Evolutionary conservation across 768 basidiomycete genomes (phyloP), one percentile per base, ranked within the genome.

Genomic region (Neoboletus magnificus): DNA sequence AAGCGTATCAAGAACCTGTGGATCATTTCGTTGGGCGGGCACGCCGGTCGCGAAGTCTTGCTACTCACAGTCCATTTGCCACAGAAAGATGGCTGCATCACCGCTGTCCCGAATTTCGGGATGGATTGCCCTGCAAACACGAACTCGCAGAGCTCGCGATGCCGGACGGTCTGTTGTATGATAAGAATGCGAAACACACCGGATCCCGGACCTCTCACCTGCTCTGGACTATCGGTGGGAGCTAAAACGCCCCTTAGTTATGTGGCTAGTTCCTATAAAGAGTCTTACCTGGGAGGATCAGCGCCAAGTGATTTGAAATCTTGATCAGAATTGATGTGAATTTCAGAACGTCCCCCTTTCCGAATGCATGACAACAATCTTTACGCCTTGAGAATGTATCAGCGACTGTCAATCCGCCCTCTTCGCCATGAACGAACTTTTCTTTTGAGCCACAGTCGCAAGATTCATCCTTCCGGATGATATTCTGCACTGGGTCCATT

Each of bases 1-100:
- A 3, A 89, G 73, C 8, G 76, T 74, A 55, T 85, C 78, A 9
- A 94, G 74, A 0, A 91, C 82, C 89, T 93, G 59, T 1, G 6
- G n/a, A n/a, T 4, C 27, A 46, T 18, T 22, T 15, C 13, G 36
- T 49, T 41, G n/a, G 16, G 15, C n/a, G 23, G 12, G 5, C 23
- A 47, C 6, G 11, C 7, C 20, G 22, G 48, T 41, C 29, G 11
- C 30, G 18, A 27, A 35, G 22, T 3, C 18, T 37, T 13, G n/a
- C n/a, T n/a, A 74, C 84, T 54, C 58, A 89, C 91, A 58, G 73
- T 73, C 92, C 90, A 94, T 71, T 95, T 94, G 1, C 93, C 93
- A 59, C 93, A 95, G 50, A 82, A 85, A 35, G 81, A 72, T 0
- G 85, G 76, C 30, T 82, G 76, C 62, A 89, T 72, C 70, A 87